Conservation (phyloP, 2,329 filamentous ascomycete species). For the Zymoseptoria brevis region DNA sequence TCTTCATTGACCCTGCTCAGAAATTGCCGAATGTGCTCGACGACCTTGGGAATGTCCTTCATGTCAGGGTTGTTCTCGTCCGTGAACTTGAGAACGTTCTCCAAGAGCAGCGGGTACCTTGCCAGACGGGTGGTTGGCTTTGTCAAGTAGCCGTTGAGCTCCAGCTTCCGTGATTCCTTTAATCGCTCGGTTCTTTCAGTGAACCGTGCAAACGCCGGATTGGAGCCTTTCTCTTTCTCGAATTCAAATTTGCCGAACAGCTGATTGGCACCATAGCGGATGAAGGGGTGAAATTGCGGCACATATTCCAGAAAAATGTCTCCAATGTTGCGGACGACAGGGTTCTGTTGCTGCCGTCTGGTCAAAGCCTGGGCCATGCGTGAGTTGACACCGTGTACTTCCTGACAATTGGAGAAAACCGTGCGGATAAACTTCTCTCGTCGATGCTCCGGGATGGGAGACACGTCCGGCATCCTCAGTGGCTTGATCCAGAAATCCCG, state of each 20-base stretch:
- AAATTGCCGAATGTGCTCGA: slow-evolving; percentile 78
- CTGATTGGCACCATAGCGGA: slow-evolving; percentile 91
- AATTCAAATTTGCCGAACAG: slow-evolving; percentile 97
- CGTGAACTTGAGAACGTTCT: slow-evolving; percentile 86
- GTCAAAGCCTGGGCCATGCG: slow-evolving; percentile 83
- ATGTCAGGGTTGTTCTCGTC: slow-evolving; percentile 83
- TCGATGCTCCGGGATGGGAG: slow-evolving; percentile 79
- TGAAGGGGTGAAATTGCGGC: slow-evolving; percentile 89
- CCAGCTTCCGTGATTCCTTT: slow-evolving; percentile 92
- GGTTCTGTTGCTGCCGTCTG: slow-evolving; percentile 78
- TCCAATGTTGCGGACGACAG: slow-evolving; percentile 80
- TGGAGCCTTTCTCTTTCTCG: slow-evolving; percentile 85
- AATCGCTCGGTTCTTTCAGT: slow-evolving; percentile 94
- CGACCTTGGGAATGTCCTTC: slow-evolving; percentile 82
- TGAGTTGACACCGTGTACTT: slow-evolving; percentile 88
- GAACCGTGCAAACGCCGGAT: slow-evolving; percentile 77
- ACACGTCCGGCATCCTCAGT: slow-evolving; percentile 65
- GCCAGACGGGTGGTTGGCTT: slow-evolving; percentile 95
- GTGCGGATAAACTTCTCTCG: slow-evolving; percentile 86
- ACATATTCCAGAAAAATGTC: slow-evolving; percentile 92
- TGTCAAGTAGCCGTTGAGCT: slow-evolving; percentile 93
- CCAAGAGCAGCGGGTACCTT: slow-evolving; percentile 83
- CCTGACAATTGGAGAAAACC: slow-evolving; percentile 93
- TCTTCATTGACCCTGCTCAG: slow-evolving; percentile 85
- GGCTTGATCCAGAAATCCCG: slow-evolving; percentile 98